Percentiles rank a stretch among this genome's conserved stretches.
These are phyloP conservation scores for Aspergillus alliaceus DNA, from an alignment of 2,329 filamentous ascomycete species.

Conservation along the genomic window DNA sequence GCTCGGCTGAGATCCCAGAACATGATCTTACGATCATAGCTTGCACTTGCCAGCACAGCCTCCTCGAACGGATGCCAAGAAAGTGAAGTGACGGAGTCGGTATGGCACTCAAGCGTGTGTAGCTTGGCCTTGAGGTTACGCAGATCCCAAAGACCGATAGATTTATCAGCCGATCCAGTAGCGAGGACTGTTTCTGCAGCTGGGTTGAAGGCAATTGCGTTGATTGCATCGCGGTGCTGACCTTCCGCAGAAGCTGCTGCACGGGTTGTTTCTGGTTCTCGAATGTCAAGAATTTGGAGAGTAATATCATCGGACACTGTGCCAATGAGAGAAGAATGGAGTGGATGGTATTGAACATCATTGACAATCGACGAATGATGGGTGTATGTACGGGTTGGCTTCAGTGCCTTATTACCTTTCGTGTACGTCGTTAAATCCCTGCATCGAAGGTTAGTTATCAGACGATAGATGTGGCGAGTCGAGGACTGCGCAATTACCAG, in stretches of 20 bases:
- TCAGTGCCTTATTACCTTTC: constrained; percentile 67
- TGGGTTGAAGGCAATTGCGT: constrained; percentile 93
- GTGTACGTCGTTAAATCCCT: constrained; percentile 80
- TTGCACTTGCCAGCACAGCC: constrained; percentile 83
- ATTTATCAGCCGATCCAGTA: constrained; percentile 93
- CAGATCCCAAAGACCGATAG: constrained; percentile 92
- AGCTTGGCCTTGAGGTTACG: constrained; percentile 87
- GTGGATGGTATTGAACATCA: constrained; percentile 92
- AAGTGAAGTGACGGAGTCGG: constrained; percentile 84
- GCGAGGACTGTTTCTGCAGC: constrained; percentile 86
- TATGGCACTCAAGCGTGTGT: constrained; percentile 85
- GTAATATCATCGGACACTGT: constrained; percentile 95
- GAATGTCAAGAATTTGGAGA: constrained; percentile 86
- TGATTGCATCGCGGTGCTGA: constrained; percentile 90
- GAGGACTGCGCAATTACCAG: constrained; percentile 62
- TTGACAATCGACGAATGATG: constrained; percentile 92
- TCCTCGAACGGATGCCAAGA: constrained; percentile 93
- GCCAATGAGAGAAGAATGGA: constrained; percentile 80
- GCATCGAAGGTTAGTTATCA: not conserved
- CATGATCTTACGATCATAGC: constrained; percentile 88
- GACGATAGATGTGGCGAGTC: not conserved
- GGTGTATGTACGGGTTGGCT: constrained; percentile 73
- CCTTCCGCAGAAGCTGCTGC: constrained; percentile 68
- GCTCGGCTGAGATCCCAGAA: constrained; percentile 95
- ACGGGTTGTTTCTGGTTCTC: constrained; percentile 63